Conservation (phyloP, 768 basidiomycete species). For the Mycena amicta region DNA sequence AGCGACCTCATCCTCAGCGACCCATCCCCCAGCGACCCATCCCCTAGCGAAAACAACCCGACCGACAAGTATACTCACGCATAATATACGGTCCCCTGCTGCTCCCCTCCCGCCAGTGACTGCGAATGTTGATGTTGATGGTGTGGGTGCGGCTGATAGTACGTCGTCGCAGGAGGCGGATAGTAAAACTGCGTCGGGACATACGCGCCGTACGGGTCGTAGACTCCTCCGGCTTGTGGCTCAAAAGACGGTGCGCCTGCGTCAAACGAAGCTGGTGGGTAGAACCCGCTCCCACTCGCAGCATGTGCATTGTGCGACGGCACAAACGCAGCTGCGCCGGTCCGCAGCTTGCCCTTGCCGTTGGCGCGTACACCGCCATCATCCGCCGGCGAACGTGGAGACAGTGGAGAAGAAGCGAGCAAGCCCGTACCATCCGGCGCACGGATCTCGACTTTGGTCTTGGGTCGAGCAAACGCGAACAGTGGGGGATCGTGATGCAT, state of each 20-base stretch:
- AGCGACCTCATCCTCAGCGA: no score
- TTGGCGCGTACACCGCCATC: constrained; percentile 36
- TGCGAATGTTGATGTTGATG: not conserved
- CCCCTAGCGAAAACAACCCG: no score
- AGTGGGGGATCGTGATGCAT: constrained; percentile 16
- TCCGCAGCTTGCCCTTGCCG: constrained; percentile 44
- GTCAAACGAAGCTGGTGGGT: not conserved
- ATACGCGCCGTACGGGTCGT: constrained; percentile 7
- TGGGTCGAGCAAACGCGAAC: constrained; percentile 21
- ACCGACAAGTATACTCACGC: constrained; percentile 32
- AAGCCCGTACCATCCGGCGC: constrained; percentile 3
- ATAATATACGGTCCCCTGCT: constrained; percentile 66
- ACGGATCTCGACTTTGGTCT: constrained; percentile 19
- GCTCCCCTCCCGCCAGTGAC: constrained; percentile 28
- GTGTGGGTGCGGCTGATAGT: not conserved
- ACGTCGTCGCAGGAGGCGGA: constrained; percentile 6
- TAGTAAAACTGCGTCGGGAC: constrained; percentile 62
- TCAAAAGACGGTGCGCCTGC: not conserved
- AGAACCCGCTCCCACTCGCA: not conserved
- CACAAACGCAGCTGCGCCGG: constrained; percentile 53
- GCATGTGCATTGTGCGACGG: constrained; percentile 40
- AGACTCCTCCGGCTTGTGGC: not conserved
- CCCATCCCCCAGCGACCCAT: no score
- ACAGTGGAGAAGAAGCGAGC: constrained; percentile 5
- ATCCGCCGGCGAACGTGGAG: constrained; percentile 33